Evolutionary conservation across 495 filamentous ascomycete species (phyloP).

Genomic region (Chaetomium tenue): DNA sequence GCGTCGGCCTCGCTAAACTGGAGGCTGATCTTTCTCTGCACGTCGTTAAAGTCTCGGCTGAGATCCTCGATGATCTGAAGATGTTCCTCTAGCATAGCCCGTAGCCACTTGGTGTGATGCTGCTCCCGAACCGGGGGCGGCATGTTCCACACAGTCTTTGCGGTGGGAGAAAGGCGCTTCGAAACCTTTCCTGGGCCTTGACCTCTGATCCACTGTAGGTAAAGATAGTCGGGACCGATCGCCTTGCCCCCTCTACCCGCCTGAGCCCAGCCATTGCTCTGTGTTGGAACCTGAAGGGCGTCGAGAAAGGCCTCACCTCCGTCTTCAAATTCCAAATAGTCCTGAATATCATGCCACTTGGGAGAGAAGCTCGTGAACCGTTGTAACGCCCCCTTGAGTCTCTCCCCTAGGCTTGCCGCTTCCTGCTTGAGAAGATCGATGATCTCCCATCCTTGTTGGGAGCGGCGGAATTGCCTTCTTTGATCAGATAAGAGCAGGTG

Average conservation of each 20-base stretch:
- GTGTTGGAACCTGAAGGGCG: constrained; percentile 52
- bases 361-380: constrained; percentile 8
- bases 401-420: constrained; percentile 23
- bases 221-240: constrained; percentile 53
- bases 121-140: constrained; percentile 35
- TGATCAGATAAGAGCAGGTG: constrained; percentile 53
- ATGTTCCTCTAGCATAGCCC: constrained; percentile 50
- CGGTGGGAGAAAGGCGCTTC: constrained; percentile 25
- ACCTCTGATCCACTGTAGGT: constrained; percentile 56
- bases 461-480: constrained; percentile 27
- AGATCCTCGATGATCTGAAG: constrained; percentile 40
- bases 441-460: constrained; percentile 37
- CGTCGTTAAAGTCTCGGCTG: constrained; percentile 45
- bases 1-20: constrained; percentile 48
- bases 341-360: constrained; percentile 47
- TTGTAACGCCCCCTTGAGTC: constrained; percentile 23
- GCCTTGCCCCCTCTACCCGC: constrained; percentile 46
- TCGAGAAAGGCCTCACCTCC: constrained; percentile 55
- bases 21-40: constrained; percentile 40
- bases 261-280: constrained; percentile 42
- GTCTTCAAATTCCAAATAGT: constrained; percentile 61
- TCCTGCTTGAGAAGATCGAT: constrained; percentile 43
- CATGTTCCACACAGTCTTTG: constrained; percentile 57
- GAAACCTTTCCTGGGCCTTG: constrained; percentile 45
- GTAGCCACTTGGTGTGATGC: constrained; percentile 45